phyloP scores from a whole-genome alignment of 495 filamentous ascomycete genomes.

The Pyrenula massariospora region DNA sequence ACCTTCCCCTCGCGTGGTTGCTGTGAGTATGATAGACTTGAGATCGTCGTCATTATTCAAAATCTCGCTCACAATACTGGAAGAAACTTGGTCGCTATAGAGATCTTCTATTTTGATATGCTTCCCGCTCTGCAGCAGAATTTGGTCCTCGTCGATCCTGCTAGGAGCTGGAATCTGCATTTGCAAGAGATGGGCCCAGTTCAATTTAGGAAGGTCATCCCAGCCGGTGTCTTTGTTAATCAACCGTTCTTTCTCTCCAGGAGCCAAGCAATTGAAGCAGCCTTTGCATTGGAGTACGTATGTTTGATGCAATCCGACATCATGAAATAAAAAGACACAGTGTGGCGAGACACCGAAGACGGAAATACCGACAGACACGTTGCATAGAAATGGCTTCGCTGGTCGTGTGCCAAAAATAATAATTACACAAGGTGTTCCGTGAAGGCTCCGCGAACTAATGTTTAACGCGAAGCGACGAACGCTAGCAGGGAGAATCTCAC shows the following conservation, averaged over 20 bases:
- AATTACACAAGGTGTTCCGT: conserved; percentile 14
- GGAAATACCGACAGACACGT: conserved; percentile 5
- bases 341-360: conserved; percentile 5
- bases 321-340: conserved; percentile 6
- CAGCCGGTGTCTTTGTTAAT: conserved; percentile 10
- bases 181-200: conserved; percentile 7
- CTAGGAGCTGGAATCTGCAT: conserved; percentile 1
- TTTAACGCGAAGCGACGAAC: conserved; percentile 2
- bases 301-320: background rate
- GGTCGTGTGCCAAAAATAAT: conserved; percentile 6
- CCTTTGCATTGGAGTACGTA: conserved; percentile 6
- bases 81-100: background rate
- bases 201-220: conserved; percentile 15
- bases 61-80: background rate
- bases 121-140: conserved; percentile 1
- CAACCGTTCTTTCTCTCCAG: background rate
- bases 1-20: background rate
- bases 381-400: background rate
- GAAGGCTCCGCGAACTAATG: conserved; percentile 9
- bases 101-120: conserved; percentile 1
- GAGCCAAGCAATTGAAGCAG: conserved; percentile 2
- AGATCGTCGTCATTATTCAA: background rate
- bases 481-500: background rate
- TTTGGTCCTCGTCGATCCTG: background rate
- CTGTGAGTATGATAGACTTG: conserved; percentile 8